These are phyloP conservation scores for Umbelopsis sp. DNA, from an alignment of 371 early-diverging fungal genomes.

Conservation along the genomic window DNA sequence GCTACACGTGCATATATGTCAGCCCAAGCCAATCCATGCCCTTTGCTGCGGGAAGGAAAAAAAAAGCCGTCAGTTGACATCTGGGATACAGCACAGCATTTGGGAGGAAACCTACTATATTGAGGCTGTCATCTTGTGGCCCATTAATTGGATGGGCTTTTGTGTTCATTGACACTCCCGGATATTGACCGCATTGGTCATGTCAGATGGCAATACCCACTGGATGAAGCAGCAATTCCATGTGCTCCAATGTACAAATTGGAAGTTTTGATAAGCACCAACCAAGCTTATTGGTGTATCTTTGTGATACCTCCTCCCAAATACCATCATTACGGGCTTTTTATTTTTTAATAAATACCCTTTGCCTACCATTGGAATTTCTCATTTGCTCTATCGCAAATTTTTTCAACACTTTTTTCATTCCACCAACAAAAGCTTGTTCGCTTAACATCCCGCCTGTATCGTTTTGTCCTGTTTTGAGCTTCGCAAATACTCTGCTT, in stretches of 20 bases:
- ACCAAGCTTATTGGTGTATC: constrained; percentile 1
- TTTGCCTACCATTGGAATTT: background rate
- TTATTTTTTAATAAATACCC: background rate
- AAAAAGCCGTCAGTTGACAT: constrained; percentile 1
- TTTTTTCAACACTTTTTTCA: background rate
- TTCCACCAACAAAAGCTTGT: background rate
- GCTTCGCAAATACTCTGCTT: background rate
- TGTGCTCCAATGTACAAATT: constrained; percentile 4
- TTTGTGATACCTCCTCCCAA: background rate
- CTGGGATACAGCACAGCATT: constrained; percentile 1
- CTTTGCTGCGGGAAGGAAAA: background rate
- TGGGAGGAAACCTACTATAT: constrained; percentile 6
- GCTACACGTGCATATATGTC: background rate
- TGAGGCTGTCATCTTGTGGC: constrained; percentile 14
- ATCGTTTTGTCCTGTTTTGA: no score
- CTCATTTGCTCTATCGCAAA: background rate
- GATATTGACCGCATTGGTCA: constrained; percentile 14
- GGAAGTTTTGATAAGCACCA: constrained; percentile 16
- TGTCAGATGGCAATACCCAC: background rate
- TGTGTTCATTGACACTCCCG: constrained; percentile 3
- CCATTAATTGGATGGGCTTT: background rate
- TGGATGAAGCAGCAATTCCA: background rate
- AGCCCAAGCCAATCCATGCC: background rate
- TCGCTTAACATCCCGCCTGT: background rate
- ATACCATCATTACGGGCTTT: no score